Conservation (phyloP, 306 rosid genomes). For the Ziziphus jujuba region DNA sequence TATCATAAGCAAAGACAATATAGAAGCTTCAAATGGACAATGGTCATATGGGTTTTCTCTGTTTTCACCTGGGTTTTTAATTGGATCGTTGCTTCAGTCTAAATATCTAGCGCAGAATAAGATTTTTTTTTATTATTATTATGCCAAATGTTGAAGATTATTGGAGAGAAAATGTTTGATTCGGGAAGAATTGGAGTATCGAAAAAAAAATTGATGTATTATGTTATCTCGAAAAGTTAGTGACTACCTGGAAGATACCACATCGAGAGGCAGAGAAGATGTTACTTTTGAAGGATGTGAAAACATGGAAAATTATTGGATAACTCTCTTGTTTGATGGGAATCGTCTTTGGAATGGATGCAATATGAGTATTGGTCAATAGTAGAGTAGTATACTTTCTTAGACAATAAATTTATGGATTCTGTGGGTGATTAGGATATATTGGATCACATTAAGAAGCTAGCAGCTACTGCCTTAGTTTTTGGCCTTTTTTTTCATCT, state of each 20-base stretch:
- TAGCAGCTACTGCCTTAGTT: too few species aligned
- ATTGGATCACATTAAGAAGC: neutral
- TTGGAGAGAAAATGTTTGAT: neutral
- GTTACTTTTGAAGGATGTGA: neutral
- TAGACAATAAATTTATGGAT: too few species aligned
- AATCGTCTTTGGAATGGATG: neutral
- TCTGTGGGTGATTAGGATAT: neutral
- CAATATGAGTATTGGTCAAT: neutral
- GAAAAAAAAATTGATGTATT: too few species aligned
- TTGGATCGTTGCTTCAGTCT: neutral
- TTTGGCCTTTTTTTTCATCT: neutral
- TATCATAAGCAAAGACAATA: neutral
- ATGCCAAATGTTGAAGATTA: neutral
- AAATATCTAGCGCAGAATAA: neutral
- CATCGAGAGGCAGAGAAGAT: neutral
- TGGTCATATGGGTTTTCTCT: neutral
- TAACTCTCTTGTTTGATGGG: neutral
- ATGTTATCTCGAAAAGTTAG: neutral
- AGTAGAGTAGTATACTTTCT: neutral
- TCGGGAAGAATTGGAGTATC: neutral
- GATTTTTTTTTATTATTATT: neutral
- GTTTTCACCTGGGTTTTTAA: neutral
- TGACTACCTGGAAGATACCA: conserved; percentile 1
- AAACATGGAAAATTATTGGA: neutral
- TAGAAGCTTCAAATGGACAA: too few species aligned